These are phyloP conservation scores for Cyclotella distinguenda DNA, from an alignment of 108 stramenopile genomes.

Conservation along the genomic window DNA sequence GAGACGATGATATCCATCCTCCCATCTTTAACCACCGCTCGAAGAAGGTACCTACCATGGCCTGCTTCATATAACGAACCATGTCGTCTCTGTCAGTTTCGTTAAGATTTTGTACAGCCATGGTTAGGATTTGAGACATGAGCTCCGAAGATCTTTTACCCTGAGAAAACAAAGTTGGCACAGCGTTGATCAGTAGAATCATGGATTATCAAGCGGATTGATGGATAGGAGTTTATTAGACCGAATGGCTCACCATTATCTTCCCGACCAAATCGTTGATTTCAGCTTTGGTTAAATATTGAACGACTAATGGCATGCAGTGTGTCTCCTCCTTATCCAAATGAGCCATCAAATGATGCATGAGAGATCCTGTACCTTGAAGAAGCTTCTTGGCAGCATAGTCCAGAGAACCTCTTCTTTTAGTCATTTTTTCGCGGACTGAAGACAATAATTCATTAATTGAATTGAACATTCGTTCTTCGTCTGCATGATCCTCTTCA, in stretches of 20 bases:
- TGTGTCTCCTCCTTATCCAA: conserved; percentile 89
- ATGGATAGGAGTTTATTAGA: too few relatives aligned
- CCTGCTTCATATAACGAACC: conserved; percentile 87
- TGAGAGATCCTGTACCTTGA: conserved; percentile 53
- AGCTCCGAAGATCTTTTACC: conserved; percentile 79
- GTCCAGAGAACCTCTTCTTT: conserved; percentile 34
- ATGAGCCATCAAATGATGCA: conserved; percentile 73
- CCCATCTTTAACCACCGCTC: conserved; percentile 86
- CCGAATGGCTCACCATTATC: conserved; percentile 67
- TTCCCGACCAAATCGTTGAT: conserved; percentile 86
- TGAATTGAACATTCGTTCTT: conserved; percentile 84
- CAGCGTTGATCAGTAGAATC: too few relatives aligned
- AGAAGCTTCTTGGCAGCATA: conserved; percentile 53
- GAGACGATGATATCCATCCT: conserved; percentile 61
- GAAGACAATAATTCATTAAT: conserved; percentile 67
- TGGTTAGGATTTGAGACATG: conserved; percentile 88
- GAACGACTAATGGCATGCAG: conserved; percentile 84
- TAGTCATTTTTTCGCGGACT: conserved; percentile 51
- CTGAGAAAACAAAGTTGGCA: neutral
- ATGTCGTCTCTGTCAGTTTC: conserved; percentile 77
- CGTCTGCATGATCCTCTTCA: conserved; percentile 92
- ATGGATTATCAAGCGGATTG: too few relatives aligned
- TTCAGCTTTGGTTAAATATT: conserved; percentile 77
- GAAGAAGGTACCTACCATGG: conserved; percentile 90
- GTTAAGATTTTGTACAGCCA: conserved; percentile 89